Evolutionary conservation across 441 rosid species (phyloP).

Genomic region (Macaranga tanarius): DNA sequence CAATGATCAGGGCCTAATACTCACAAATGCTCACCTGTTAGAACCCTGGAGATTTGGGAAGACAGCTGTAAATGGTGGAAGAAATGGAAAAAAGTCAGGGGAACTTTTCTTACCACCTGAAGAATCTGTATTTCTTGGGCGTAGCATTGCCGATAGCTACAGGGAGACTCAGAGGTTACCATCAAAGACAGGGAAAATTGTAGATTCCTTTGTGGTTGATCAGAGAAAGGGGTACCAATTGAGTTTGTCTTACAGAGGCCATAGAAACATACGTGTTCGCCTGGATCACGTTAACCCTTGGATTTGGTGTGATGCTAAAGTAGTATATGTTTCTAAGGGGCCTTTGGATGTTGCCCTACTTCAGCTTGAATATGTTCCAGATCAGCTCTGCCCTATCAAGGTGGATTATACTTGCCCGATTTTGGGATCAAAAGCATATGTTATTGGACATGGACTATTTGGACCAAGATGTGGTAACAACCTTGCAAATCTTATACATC

Average conservation of each 20-base stretch:
- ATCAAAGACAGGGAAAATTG: constrained; percentile 18
- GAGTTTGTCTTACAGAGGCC: constrained; percentile 37
- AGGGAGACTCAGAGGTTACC: constrained; percentile 27
- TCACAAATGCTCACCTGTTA: constrained; percentile 92
- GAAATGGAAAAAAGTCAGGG: constrained; percentile 25
- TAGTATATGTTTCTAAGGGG: constrained; percentile 69
- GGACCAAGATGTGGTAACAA: constrained; percentile 87
- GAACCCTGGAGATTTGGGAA: constrained; percentile 98
- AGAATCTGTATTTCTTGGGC: constrained; percentile 33
- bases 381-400: constrained; percentile 54
- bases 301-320: constrained; percentile 81
- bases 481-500: constrained; percentile 12
- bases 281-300: constrained; percentile 65
- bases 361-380: constrained; percentile 66
- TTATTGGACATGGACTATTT: constrained; percentile 89
- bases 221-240: constrained; percentile 34
- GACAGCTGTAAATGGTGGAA: constrained; percentile 46
- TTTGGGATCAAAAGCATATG: constrained; percentile 69
- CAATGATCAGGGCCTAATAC: constrained; percentile 72
- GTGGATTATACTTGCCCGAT: constrained; percentile 51
- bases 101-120: constrained; percentile 27
- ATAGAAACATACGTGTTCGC: constrained; percentile 60
- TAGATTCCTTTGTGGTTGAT: constrained; percentile 30
- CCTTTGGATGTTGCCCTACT: constrained; percentile 85
- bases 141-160: constrained; percentile 29